Evolutionary conservation across 768 basidiomycete genomes (phyloP), one percentile per base, ranked within the genome.

Genomic region (Lactarius tabidus): DNA sequence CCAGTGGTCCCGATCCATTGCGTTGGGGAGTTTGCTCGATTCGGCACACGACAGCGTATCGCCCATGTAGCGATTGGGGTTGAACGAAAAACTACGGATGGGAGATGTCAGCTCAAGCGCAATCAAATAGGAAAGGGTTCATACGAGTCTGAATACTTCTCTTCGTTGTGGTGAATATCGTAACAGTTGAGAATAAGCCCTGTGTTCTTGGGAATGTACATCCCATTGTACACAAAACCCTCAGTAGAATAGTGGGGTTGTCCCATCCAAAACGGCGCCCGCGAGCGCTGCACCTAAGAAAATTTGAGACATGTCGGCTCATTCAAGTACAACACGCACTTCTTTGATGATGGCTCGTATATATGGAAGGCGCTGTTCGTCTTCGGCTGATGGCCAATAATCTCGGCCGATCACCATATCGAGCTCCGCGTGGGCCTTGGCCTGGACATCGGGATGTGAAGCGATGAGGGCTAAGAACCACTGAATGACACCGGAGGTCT

Each of bases 1-100:
- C 82, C 82, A 83, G 61, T 83, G 80, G 66, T 83, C 82, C 39
- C 81, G 77, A 58, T 83, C 74, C 66, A 74, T 74, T 9, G 80
- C 74, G 65, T 82, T 74, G 1, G 75, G 54, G 28, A 79, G 70
- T 45, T 80, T 79, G 18, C 79, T 79, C 3, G 80, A 81, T 60
- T 82, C 80, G 1, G 78, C 77, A 23, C 76, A 76, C n/a, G 74
- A 71, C 14, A 74, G 73, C 0, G 66, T 63, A 64, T 83, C 80
- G 26, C 74, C 71, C 36, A 82, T 62, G 70, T 78, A 83, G 2
- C 82, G 75, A 14, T 83, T 79, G 18, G 82, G 81, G 74, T 80
- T 73, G 70, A 75, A 75, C 0, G 68, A 51, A 59, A 66, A 72
- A 15, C 72, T 73, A 52, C 45, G 15, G 55, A 54, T 2, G 52